A percentile compares a stretch with the other conserved stretches of the same genome.
Conservation (phyloP, 2,329 filamentous ascomycete genomes). For the Colletotrichum liaoningense region DNA sequence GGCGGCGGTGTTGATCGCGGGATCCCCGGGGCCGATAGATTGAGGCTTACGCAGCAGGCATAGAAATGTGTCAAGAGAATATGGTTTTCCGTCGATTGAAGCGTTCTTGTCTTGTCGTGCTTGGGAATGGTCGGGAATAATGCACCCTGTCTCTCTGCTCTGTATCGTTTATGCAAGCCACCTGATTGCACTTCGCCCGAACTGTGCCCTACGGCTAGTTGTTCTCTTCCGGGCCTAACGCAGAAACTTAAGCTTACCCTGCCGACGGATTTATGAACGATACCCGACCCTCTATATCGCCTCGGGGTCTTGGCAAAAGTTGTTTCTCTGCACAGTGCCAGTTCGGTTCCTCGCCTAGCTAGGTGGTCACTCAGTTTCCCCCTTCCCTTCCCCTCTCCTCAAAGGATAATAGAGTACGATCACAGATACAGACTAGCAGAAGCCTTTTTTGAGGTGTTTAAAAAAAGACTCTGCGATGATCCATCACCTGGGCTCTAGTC, state of each 20-base stretch:
- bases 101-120: background rate
- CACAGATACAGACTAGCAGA: background rate
- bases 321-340: conserved; percentile 19
- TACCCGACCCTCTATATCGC: background rate
- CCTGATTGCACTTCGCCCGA: conserved; percentile 11
- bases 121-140: conserved; percentile 26
- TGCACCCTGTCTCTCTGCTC: background rate
- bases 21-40: conserved; percentile 28
- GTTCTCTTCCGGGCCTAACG: background rate
- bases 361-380: too few species aligned
- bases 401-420: background rate
- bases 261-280: conserved; percentile 1
- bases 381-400: too few species aligned
- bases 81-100: background rate
- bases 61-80: conserved; percentile 19
- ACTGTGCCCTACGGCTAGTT: background rate
- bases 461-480: conserved; percentile 15
- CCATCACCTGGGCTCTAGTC: conserved; percentile 3
- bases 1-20: conserved; percentile 31
- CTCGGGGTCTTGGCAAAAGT: background rate
- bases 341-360: background rate
- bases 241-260: conserved; percentile 28
- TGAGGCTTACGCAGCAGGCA: conserved; percentile 33
- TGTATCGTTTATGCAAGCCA: conserved; percentile 5
- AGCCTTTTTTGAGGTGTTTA: background rate